Base-by-base conservation (phyloP, 2,329 filamentous ascomycete species). In the Fonsecaea erecta region DNA sequence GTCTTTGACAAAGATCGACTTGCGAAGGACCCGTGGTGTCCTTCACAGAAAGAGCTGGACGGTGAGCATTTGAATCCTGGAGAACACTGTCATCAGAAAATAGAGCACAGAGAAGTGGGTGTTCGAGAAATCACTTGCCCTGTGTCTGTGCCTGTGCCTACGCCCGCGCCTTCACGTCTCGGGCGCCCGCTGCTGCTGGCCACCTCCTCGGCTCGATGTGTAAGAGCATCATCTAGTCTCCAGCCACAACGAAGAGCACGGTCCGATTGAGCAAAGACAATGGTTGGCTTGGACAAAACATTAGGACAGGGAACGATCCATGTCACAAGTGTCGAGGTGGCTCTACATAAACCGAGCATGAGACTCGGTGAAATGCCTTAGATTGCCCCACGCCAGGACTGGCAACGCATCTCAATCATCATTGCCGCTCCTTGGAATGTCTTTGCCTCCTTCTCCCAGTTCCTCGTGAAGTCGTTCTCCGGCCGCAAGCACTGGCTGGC, bases 391-490 rank as follows among this genome's bases (percentile, higher is more conserved):
- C 18, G 21, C 43, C 6, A 12, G 18, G 21, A 26, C 51, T 30
- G n/a, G 14, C 26, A 3, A 9, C 24, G n/a, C 26, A 26, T 14
- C 24, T 60, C 43, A 63, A 21, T 52, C 35, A 35, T 64, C 62
- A n/a, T 64, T 64, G 48, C 62, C 56, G 26, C 62, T 60, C n/a
- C 34, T 55, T 2, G 62, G 62, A 14, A 64, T 55, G 14, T 60
- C 35, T 9, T 58, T 58, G 7, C 2, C 30, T 21, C 26, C 32
- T 1, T 51, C 32, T 28, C 48, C 35, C 4, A 64, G 43, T 24
- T 64, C 56, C 37, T 64, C 62, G 14, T 35, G 34, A 26, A 60
- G 48, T 26, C 62, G 60, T 28, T 60, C 46, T 8, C 62, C 62
- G 21, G 48, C 62, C 0, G 62, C 57, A 34, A 56, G 12, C 12